Evolutionary conservation across 2,329 filamentous ascomycete genomes (phyloP), one percentile per base, ranked within the genome.

Genomic region (Diaporthe sp.): DNA sequence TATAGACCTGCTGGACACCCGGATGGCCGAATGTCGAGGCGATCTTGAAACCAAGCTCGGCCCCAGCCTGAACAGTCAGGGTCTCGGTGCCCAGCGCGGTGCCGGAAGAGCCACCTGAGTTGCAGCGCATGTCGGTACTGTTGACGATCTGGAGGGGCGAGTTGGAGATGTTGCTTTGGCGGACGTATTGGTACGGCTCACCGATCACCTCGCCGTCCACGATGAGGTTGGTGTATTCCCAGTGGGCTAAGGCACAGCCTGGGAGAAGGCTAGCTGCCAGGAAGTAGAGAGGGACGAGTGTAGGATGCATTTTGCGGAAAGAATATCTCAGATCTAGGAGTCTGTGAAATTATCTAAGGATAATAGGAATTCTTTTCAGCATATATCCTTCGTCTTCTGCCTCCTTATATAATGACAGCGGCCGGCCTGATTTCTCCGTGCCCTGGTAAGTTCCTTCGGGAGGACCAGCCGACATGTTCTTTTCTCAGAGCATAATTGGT

Each of bases 41-140:
- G 55, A 60, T 60, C 55, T 60, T 60, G 55, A 60, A 60, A 10
- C 55, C 55, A 9, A 60, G 35, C 55, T 60, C 55, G 55, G 33
- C 35, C 9, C 55, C 55, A 5, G 55, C 55, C 12, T 40, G 55
- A 5, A 60, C 55, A 1, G 33, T 60, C 55, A 60, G 22, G 35
- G 55, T 60, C 35, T 60, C 55, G 3, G 55, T 60, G 55, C 55
- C 55, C 12, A 60, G 55, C 10, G 55, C 55, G 9, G 33, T 60
- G 22, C 55, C 55, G 10, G 55, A 60, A 4, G 55, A 38, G 22
- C 55, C 55, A 22, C 55, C 55, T 0, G 55, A 60, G 22, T 60
- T 60, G 55, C 55, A 60, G 55, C 55, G 55, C 55, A 60, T 60
- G 55, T 60, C 3, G 35, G 55, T 60, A 33, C 55, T 60, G 22